Conservation (phyloP, 2,329 filamentous ascomycete species). For the Ramularia endophylla region DNA sequence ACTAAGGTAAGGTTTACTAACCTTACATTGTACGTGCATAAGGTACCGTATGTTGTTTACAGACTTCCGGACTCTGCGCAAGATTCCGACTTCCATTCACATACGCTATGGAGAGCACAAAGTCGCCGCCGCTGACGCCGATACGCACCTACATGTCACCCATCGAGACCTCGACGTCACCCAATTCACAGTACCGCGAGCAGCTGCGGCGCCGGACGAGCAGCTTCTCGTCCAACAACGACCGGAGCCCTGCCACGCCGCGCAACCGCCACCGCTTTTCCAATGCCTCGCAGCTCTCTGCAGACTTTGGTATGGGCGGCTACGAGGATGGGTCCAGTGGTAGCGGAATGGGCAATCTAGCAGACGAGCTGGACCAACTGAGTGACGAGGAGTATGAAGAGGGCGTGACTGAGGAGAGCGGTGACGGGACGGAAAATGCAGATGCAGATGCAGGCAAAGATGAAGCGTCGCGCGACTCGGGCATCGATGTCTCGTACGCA, state of each 20-base stretch:
- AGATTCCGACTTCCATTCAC: too few species aligned
- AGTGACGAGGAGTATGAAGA: slow-evolving; percentile 29
- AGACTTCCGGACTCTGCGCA: too few species aligned
- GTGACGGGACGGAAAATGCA: slow-evolving; percentile 12
- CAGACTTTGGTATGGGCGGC: slow-evolving; percentile 35
- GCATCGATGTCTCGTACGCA: slow-evolving; percentile 40
- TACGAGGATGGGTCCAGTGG: slow-evolving; percentile 50
- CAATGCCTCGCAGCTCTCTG: slow-evolving; percentile 28
- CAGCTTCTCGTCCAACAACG: slow-evolving; percentile 38
- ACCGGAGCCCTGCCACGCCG: slow-evolving; percentile 40
- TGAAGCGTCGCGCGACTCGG: slow-evolving; percentile 40
- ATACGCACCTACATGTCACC: slow-evolving; percentile 39
- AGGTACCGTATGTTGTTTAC: too few species aligned
- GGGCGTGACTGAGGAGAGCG: slow-evolving; percentile 18
- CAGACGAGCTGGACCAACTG: slow-evolving; percentile 64
- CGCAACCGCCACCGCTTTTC: slow-evolving; percentile 33
- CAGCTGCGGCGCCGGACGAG: slow-evolving; percentile 28
- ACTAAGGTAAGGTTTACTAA: too few species aligned
- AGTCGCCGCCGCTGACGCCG: slow-evolving; percentile 38
- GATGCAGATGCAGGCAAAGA: slow-evolving; percentile 12
- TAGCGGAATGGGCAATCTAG: slow-evolving; percentile 74
- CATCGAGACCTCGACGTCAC: slow-evolving; percentile 36
- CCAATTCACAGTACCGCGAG: slow-evolving; percentile 23
- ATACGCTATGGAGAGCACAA: slow-evolving; percentile 15
- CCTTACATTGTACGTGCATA: too few species aligned